Conservation (phyloP, 352 stramenopile genomes). For the Phytophthora boehmeriae region DNA sequence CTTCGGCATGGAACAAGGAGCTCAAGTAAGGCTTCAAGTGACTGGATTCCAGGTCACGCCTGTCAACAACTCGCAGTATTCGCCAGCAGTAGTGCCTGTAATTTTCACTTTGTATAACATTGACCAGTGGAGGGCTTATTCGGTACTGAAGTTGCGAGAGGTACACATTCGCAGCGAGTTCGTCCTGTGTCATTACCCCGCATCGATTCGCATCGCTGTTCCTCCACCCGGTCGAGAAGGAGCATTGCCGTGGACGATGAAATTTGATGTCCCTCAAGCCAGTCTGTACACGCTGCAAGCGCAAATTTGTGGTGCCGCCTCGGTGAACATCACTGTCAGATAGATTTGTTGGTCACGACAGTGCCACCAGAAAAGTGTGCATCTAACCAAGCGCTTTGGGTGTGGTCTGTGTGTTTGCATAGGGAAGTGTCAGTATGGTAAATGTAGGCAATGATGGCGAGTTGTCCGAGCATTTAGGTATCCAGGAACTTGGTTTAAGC, state of each 20-base stretch:
- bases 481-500: constrained; percentile 62
- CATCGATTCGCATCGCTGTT: constrained; percentile 50
- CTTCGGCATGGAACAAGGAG: constrained; percentile 65
- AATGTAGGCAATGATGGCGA: constrained; percentile 57
- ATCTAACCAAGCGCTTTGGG: not conserved
- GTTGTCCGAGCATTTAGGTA: constrained; percentile 64
- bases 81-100: constrained; percentile 36
- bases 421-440: constrained; percentile 55
- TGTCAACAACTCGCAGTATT: not conserved
- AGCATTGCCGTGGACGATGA: constrained; percentile 18
- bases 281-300: constrained; percentile 70
- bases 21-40: constrained; percentile 50
- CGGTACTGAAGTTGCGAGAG: constrained; percentile 62
- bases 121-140: constrained; percentile 67
- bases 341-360: not conserved
- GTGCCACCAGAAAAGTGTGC: not conserved
- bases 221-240: constrained; percentile 16
- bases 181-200: constrained; percentile 67
- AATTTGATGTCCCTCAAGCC: constrained; percentile 46
- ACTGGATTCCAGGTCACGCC: constrained; percentile 7
- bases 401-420: not conserved
- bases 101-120: constrained; percentile 67
- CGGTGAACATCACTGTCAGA: constrained; percentile 53
- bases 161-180: constrained; percentile 58
- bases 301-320: constrained; percentile 56